phyloP scores from a whole-genome alignment of 2,329 filamentous ascomycete species.

The Macroventuria anomochaeta region DNA sequence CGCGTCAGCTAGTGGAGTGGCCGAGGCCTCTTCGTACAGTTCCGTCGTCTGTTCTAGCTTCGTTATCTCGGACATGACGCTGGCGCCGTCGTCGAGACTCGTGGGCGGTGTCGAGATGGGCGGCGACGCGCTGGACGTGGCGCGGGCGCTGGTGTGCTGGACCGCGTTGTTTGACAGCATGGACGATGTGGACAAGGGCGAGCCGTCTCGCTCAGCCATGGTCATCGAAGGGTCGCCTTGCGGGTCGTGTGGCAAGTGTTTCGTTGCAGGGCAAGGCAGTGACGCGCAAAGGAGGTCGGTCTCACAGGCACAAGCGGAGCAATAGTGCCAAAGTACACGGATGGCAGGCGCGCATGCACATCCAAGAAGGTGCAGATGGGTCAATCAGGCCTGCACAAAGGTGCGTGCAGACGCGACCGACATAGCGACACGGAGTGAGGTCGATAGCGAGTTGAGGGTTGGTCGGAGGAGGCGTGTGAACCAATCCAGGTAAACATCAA shows the following conservation, averaged over 20 bases:
- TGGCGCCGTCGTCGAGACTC: conserved; percentile 67
- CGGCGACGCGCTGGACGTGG: conserved; percentile 60
- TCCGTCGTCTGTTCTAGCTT: conserved; percentile 40
- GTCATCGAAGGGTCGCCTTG: conserved; percentile 21
- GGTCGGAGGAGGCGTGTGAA: conserved; percentile 36
- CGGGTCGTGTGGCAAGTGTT: conserved; percentile 30
- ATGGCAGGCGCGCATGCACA: conserved; percentile 27
- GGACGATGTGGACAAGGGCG: conserved; percentile 51
- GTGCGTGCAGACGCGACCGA: conserved; percentile 35
- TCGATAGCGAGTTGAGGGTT: conserved; percentile 33
- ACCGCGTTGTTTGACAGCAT: conserved; percentile 46
- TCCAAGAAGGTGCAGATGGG: conserved; percentile 19
- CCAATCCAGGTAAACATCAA: conserved; percentile 40
- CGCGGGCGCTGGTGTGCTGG: conserved; percentile 39
- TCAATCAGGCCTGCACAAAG: conserved; percentile 30
- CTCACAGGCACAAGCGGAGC: conserved; percentile 33
- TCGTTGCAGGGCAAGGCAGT: conserved; percentile 36
- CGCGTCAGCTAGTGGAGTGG: conserved; percentile 3
- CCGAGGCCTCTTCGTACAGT: conserved; percentile 27
- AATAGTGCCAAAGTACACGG: conserved; percentile 46
- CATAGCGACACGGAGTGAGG: conserved; percentile 19
- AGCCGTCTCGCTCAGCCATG: conserved; percentile 44
- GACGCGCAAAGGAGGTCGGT: conserved; percentile 43
- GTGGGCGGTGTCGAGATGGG: conserved; percentile 70
- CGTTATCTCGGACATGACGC: conserved; percentile 55